phyloP scores from a whole-genome alignment of 1,284 basidiomycete genomes.

The Leccinum insigne region DNA sequence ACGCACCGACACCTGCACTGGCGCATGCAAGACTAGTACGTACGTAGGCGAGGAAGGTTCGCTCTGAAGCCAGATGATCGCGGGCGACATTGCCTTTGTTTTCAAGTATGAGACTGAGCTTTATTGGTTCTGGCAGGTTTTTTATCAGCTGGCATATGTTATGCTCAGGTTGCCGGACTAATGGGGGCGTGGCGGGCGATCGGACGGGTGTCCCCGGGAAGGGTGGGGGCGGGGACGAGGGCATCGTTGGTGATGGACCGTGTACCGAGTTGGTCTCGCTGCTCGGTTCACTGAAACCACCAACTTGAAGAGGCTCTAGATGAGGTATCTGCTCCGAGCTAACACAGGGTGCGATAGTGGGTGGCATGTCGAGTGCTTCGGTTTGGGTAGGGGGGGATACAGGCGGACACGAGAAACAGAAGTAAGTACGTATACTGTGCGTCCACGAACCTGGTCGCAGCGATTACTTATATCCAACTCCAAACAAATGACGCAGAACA shows the following conservation, averaged over 20 bases:
- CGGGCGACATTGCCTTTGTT: constrained; percentile 38
- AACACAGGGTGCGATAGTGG: constrained; percentile 6
- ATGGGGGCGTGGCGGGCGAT: not conserved
- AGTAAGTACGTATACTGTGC: not conserved
- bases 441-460: not conserved
- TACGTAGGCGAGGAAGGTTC: constrained; percentile 43
- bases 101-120: constrained; percentile 28
- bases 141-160: constrained; percentile 1
- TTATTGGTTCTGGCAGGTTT: constrained; percentile 10
- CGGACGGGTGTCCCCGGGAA: not conserved
- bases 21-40: constrained; percentile 42
- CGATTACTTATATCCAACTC: not conserved
- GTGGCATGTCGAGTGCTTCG: constrained; percentile 8
- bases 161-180: not conserved
- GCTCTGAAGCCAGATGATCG: constrained; percentile 42
- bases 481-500: not conserved
- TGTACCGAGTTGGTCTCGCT: constrained; percentile 13
- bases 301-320: constrained; percentile 22
- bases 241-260: not conserved
- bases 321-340: constrained; percentile 19
- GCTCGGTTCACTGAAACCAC: not conserved
- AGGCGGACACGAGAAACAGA: not conserved
- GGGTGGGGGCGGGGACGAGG: not conserved
- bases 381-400: not conserved
- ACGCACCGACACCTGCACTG: constrained; percentile 40